Base-by-base conservation (phyloP, 139 green algal species). In the Chlamydomonas eustigma region DNA sequence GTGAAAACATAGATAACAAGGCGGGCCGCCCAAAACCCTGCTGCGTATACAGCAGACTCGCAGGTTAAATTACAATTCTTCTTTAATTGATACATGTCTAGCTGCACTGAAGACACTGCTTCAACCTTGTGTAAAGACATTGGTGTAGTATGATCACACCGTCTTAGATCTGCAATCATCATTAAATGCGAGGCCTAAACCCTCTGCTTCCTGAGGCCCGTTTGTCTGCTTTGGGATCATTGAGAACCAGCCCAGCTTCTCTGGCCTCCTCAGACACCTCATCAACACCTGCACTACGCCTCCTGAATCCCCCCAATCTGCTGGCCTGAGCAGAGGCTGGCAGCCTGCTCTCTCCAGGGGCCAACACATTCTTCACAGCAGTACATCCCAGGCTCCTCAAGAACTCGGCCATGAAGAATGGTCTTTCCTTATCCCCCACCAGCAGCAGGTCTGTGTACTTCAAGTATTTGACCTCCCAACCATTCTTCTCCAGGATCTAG, bases 401-500 rank as follows among this genome's bases (percentile, higher is more conserved):
- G 34, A 37, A 72, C 65, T 72, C 65, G 28, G 65, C 65, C 4
- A 72, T 72, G 34, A 72, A 72, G 65, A 33, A 72, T 24, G 28
- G 65, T 4, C 28, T 33, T 22, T n/a, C 65, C 22, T 39, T 4
- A 5, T 39, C 65, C 4, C 34, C 18, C 33, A 72, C 65, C 65
- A 37, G 32, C 33, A 44, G 65, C 22, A 74, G 35, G 68, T 74
- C 68, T 22, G 12, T 35, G 24, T 63, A 63, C 35, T 6, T 37
- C 34, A 74, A 38, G 68, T 64, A 74, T 38, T 74, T 74, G 36
- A 74, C 68, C n/a, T 82, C 78, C 78, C 78, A 82, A 4, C 78
- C 78, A 64, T 82, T 82, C 78, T 82, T 82, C 71, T 82, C 78
- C n/a, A 82, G 64, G 64, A 72, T 72, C 52, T 68, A 31, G n/a